Evolutionary conservation across 2,329 filamentous ascomycete genomes (phyloP), one percentile per base, ranked within the genome.

Genomic region (Fusarium austroafricanum): DNA sequence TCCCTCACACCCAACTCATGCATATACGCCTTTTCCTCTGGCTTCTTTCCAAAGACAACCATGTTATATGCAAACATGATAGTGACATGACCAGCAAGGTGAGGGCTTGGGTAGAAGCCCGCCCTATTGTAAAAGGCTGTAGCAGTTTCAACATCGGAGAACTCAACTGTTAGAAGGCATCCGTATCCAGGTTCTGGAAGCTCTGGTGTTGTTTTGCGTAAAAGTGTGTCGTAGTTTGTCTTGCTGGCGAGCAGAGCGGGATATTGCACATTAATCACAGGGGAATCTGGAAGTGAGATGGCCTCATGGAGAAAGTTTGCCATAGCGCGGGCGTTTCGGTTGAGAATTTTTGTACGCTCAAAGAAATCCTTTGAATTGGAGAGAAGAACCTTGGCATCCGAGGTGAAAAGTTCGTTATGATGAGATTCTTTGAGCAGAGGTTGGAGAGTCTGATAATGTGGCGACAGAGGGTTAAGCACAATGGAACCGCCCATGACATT

Each of bases 401-500:
- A 75, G 14, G 72, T 66, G 71, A 81, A 87, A 65, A 84, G 75
- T 65, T 86, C 82, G 72, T 86, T 86, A 60, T 65, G 73, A 49
- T 75, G 72, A 37, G 62, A 54, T 3, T 71, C 72, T n/a, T 68
- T n/a, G 55, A 74, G 55, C 68, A 76, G 31, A 72, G 75, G 12
- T 35, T 65, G 54, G 11, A 87, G 75, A 20, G 72, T 58, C 4
- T 61, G 8, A 70, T 86, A 82, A 54, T 80, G 75, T 4, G 72
- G 64, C 1, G 82, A 84, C 5, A 78, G 70, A 0, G 84, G 84
- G 70, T 85, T 86, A 39, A 88, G 77, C 39, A 83, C 79, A 18
- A 81, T 68, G 50, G 81, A 83, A n/a, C 83, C 86, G 33, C 78
- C 85, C 78, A 88, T 83, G 46, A 85, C 83, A 68, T 89, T 81